Evolutionary conservation across 345 rosid genomes (phyloP).

Genomic region (Conringia planisiliqua): DNA sequence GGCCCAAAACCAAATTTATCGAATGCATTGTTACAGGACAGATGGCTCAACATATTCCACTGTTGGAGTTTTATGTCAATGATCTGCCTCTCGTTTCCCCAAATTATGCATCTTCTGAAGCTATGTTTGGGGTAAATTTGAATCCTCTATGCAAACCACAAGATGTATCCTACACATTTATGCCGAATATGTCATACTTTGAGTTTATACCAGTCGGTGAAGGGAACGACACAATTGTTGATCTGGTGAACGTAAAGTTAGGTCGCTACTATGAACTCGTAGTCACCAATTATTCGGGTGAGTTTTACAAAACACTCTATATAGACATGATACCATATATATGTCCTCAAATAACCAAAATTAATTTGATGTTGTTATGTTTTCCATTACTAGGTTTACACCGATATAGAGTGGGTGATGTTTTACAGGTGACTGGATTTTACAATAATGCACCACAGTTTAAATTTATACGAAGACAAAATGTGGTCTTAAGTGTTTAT

Average conservation of each 20-base stretch:
- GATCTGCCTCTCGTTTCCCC: conserved; percentile 56
- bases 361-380: background rate
- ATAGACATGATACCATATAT: background rate
- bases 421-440: conserved; percentile 57
- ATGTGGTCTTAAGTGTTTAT: conserved; percentile 51
- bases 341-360: background rate
- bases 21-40: conserved; percentile 60
- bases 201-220: conserved; percentile 56
- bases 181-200: conserved; percentile 66
- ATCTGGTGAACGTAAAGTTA: conserved; percentile 57
- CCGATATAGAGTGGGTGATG: conserved; percentile 58
- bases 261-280: conserved; percentile 56
- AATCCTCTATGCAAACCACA: conserved; percentile 51
- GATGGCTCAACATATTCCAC: conserved; percentile 66
- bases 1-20: conserved; percentile 61
- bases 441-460: conserved; percentile 60
- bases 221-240: conserved; percentile 31
- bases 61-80: conserved; percentile 56
- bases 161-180: conserved; percentile 63
- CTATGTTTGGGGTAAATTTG: conserved; percentile 60
- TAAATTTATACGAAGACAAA: conserved; percentile 50
- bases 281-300: conserved; percentile 63
- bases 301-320: conserved; percentile 1
- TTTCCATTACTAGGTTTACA: conserved; percentile 41
- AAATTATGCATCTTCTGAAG: conserved; percentile 59